Conservation (phyloP, 148 eudicot genomes). For the Nepenthes gracilis region DNA sequence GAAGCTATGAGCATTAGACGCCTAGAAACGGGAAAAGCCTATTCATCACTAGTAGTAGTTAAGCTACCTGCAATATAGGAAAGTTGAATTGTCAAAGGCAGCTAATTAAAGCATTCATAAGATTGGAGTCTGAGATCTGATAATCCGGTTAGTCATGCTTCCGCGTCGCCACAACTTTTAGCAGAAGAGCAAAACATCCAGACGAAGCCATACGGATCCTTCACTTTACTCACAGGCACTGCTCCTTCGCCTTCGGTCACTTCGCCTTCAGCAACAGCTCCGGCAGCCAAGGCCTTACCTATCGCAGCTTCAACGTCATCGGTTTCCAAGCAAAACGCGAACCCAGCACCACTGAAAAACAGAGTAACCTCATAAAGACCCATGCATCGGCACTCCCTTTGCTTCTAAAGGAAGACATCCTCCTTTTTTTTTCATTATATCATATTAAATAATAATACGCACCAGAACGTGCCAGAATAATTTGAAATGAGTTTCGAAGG, state of each 20-base stretch:
- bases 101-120: too few relatives aligned
- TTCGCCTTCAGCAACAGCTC: slow-evolving; percentile 33
- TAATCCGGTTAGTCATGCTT: not conserved
- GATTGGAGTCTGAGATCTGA: too few relatives aligned
- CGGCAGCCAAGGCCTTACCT: not conserved
- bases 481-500: too few relatives aligned
- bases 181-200: slow-evolving; percentile 54
- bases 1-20: too few relatives aligned
- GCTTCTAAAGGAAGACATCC: not conserved
- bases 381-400: not conserved
- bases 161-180: not conserved
- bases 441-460: too few relatives aligned
- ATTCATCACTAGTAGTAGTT: too few relatives aligned
- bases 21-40: too few relatives aligned
- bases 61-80: too few relatives aligned
- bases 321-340: not conserved
- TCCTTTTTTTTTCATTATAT: not conserved
- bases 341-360: not conserved
- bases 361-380: not conserved
- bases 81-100: too few relatives aligned
- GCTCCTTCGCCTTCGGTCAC: slow-evolving; percentile 35
- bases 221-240: slow-evolving; percentile 43
- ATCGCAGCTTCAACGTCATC: not conserved
- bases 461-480: too few relatives aligned
- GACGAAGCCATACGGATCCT: slow-evolving; percentile 67